A percentile compares a stretch with the other conserved stretches of the same genome.
Evolutionary conservation across 768 basidiomycete genomes (phyloP).

Genomic region (Suillus alpinus): DNA sequence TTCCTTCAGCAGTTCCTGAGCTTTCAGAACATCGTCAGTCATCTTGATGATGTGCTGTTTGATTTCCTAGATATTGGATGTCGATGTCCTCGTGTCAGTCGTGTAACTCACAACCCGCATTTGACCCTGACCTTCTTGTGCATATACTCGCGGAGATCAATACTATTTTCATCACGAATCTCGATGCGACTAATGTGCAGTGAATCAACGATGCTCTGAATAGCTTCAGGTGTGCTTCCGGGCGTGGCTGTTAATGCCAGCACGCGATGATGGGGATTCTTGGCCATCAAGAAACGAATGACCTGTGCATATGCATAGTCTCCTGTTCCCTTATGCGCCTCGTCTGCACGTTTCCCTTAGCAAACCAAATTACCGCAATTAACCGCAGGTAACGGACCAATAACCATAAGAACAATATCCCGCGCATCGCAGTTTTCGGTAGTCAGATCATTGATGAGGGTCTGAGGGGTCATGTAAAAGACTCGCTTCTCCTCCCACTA

Average conservation of each 20-base stretch:
- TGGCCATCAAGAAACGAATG: slow-evolving; percentile 86
- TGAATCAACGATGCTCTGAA: slow-evolving; percentile 88
- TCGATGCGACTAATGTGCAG: slow-evolving; percentile 95
- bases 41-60: slow-evolving; percentile 77
- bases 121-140: slow-evolving; percentile 69
- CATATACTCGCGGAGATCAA: slow-evolving; percentile 84
- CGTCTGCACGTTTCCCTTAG: slow-evolving; percentile 52
- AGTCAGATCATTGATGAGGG: slow-evolving; percentile 81
- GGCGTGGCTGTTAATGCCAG: slow-evolving; percentile 96
- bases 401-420: slow-evolving; percentile 83
- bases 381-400: slow-evolving; percentile 51
- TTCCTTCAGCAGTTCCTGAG: slow-evolving; percentile 65
- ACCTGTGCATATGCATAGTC: slow-evolving; percentile 91
- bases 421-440: slow-evolving; percentile 70
- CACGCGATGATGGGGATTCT: slow-evolving; percentile 90
- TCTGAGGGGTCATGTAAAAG: slow-evolving; percentile 97
- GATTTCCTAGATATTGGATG: slow-evolving; percentile 48
- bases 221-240: slow-evolving; percentile 78
- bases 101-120: neutral
- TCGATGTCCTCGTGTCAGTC: neutral
- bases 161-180: slow-evolving; percentile 85
- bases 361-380: neutral
- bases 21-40: slow-evolving; percentile 58
- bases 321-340: slow-evolving; percentile 93
- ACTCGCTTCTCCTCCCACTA: slow-evolving; percentile 84